These are phyloP conservation scores for Rhodotorula sp. DNA, from an alignment of 1,284 basidiomycete genomes.

Conservation along the genomic window DNA sequence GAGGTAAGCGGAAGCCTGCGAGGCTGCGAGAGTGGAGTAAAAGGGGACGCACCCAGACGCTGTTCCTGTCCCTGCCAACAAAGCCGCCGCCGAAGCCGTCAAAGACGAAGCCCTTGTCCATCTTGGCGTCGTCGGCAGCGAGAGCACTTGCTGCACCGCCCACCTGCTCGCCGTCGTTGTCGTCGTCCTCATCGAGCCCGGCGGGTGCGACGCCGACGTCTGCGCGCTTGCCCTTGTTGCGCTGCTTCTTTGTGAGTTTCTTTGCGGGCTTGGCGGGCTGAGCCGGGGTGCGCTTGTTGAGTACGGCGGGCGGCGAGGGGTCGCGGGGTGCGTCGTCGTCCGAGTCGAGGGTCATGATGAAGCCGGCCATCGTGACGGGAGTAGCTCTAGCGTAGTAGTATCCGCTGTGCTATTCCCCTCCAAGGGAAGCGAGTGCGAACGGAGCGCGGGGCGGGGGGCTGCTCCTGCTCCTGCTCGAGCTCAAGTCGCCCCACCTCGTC, in stretches of 20 bases:
- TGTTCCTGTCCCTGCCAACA: constrained; percentile 37
- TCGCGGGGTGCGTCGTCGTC: constrained; percentile 61
- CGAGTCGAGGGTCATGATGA: constrained; percentile 78
- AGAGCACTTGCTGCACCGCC: constrained; percentile 7
- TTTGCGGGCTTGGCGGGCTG: constrained; percentile 27
- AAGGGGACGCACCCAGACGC: constrained; percentile 53
- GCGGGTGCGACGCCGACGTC: constrained; percentile 3
- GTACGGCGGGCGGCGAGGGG: constrained; percentile 33
- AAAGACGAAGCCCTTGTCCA: constrained; percentile 81
- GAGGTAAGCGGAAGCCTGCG: not conserved
- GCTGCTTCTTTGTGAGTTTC: constrained; percentile 39
- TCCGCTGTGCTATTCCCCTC: no score
- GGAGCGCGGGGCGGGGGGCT: not conserved
- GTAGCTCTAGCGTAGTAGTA: not conserved
- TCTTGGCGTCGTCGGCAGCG: constrained; percentile 60
- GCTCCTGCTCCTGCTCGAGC: not conserved
- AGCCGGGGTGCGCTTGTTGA: not conserved
- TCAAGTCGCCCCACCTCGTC: not conserved
- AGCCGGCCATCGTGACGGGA: constrained; percentile 57
- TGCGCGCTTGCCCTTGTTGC: constrained; percentile 37
- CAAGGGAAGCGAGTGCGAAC: no score
- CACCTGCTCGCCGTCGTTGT: constrained; percentile 31
- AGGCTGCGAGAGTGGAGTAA: not conserved
- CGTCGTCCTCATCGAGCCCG: constrained; percentile 31
- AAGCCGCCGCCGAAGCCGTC: constrained; percentile 69